Evolutionary conservation across 768 basidiomycete species (phyloP).

Genomic region (Phaffia australis): DNA sequence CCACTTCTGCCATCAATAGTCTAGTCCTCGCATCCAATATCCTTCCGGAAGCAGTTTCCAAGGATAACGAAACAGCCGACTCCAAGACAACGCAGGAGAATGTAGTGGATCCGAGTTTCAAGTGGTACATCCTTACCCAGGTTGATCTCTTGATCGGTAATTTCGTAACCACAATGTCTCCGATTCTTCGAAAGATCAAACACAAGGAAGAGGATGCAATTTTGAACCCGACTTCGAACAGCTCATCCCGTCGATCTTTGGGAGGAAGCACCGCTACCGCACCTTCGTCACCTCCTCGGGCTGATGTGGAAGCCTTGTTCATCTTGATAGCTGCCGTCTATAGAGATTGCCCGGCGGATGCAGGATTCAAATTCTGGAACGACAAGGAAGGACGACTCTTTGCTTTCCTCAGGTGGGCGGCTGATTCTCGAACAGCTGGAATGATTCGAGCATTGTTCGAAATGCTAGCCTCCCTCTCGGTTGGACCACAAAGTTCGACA

Average conservation of each 20-base stretch:
- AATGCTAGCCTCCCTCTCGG: conserved; percentile 73
- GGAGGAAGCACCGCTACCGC: conserved; percentile 1
- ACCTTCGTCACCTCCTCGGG: conserved; percentile 47
- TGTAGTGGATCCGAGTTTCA: conserved; percentile 43
- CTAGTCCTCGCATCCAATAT: neutral
- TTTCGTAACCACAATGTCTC: conserved; percentile 35
- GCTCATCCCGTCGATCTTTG: conserved; percentile 27
- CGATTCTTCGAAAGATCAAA: conserved; percentile 49
- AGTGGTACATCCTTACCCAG: conserved; percentile 47
- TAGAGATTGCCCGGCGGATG: conserved; percentile 58
- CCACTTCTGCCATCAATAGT: conserved; percentile 27
- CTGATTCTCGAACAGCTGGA: conserved; percentile 57
- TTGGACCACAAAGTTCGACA: conserved; percentile 74
- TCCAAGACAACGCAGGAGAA: neutral
- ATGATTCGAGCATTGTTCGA: conserved; percentile 75
- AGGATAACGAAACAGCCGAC: neutral
- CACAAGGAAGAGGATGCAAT: conserved; percentile 77
- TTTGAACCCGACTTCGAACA: conserved; percentile 46
- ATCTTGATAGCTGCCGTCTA: conserved; percentile 74
- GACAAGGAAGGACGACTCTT: conserved; percentile 49
- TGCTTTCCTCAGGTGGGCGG: conserved; percentile 80
- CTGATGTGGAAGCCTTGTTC: conserved; percentile 75
- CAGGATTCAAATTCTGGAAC: conserved; percentile 77
- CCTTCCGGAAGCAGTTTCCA: neutral
- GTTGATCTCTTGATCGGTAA: conserved; percentile 64